These are phyloP conservation scores for Prototheca stagnorum DNA, from an alignment of 163 green algal species.

Conservation along the genomic window DNA sequence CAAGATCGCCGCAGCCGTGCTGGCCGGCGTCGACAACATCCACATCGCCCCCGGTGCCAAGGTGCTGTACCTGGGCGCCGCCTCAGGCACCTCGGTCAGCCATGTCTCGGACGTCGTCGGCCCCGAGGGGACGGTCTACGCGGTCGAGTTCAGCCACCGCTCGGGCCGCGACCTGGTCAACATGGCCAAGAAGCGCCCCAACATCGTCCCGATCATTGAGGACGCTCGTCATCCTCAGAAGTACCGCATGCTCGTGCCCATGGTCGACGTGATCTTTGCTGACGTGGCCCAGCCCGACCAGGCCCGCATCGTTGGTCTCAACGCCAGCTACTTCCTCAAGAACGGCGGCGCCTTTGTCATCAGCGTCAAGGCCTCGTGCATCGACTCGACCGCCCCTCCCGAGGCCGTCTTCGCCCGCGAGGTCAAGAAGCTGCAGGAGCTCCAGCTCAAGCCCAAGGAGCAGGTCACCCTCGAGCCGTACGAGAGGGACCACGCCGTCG, in stretches of 20 bases:
- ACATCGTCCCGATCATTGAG: constrained; percentile 99
- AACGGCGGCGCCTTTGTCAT: constrained; percentile 97
- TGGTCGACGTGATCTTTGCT: constrained; percentile 98
- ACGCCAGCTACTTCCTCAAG: constrained; percentile 96
- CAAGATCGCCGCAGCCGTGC: constrained; percentile 92
- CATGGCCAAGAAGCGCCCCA: constrained; percentile 99
- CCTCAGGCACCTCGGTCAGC: constrained; percentile 76
- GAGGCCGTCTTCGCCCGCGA: constrained; percentile 97
- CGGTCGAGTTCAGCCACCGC: constrained; percentile 97
- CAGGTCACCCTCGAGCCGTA: constrained; percentile 99
- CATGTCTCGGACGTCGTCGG: constrained; percentile 95
- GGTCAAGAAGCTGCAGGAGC: constrained; percentile 96
- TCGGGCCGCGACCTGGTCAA: constrained; percentile 94
- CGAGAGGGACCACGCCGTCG: constrained; percentile 95
- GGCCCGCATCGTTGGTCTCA: constrained; percentile 89
- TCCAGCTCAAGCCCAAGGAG: constrained; percentile 95
- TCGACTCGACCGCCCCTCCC: constrained; percentile 92
- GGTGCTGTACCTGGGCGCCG: constrained; percentile 92
- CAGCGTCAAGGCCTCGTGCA: constrained; percentile 97
- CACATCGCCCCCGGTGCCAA: constrained; percentile 81
- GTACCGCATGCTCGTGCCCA: constrained; percentile 99
- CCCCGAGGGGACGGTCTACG: constrained; percentile 87
- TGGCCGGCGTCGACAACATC: constrained; percentile 98
- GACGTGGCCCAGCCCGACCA: constrained; percentile 98
- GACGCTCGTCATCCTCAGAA: constrained; percentile 93